Percentiles rank a stretch among this genome's conserved stretches.
Conservation (phyloP, 257 asterid genomes). For the Prunella vulgaris region DNA sequence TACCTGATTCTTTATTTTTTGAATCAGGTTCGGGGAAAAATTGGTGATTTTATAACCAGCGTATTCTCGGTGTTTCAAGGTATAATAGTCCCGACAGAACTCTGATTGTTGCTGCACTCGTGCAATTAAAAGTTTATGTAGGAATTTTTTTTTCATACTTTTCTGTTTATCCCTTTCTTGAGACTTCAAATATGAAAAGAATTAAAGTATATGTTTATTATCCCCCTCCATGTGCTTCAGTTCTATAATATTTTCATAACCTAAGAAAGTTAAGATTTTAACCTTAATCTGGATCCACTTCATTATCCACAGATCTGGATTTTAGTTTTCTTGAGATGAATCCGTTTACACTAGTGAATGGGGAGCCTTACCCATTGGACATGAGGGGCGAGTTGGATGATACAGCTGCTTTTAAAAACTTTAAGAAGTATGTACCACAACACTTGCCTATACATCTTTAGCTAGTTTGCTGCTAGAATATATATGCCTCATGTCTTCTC, state of each 20-base stretch:
- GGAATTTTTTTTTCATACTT: too few relatives aligned
- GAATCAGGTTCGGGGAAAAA: constrained; percentile 75
- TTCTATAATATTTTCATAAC: neutral
- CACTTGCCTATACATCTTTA: neutral
- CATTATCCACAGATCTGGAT: constrained; percentile 65
- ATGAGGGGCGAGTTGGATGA: constrained; percentile 98
- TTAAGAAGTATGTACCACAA: constrained; percentile 56
- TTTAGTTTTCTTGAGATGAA: constrained; percentile 94
- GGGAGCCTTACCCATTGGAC: constrained; percentile 80
- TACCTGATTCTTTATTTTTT: constrained; percentile 19
- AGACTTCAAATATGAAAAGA: neutral
- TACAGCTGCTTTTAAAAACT: constrained; percentile 90
- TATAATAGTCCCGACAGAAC: constrained; percentile 24
- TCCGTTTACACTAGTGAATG: constrained; percentile 78
- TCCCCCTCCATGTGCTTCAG: neutral
- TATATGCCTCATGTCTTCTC: constrained; percentile 1
- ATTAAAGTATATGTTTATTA: neutral
- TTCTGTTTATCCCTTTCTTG: neutral
- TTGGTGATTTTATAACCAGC: constrained; percentile 62
- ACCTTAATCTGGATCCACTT: constrained; percentile 8
- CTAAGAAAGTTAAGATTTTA: neutral
- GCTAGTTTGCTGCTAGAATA: constrained; percentile 3
- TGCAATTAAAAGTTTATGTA: neutral
- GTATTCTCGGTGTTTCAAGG: constrained; percentile 82
- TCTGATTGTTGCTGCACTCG: neutral